Base-by-base conservation (phyloP, 1,284 basidiomycete species). In the Ceraceosorus guamensis region DNA sequence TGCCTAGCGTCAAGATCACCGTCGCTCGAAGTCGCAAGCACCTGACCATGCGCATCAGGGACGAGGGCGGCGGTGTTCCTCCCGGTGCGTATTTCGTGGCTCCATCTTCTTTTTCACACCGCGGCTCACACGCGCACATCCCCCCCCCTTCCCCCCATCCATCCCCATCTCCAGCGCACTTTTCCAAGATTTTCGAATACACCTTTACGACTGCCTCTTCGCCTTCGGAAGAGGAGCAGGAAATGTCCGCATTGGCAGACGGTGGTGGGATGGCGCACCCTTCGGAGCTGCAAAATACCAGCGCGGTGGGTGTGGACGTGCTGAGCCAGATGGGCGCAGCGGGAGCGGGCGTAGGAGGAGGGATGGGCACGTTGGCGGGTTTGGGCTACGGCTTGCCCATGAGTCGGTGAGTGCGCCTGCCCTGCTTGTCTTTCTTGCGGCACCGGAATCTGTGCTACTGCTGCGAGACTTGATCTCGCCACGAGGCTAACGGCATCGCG, bases 161-260 rank as follows among this genome's bases (percentile, higher is more conserved):
- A 24, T 24, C 2, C 24, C 24, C 24, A 3, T 41, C 39, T 11
- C 16, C 39, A 41, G 39, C 81, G 6, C 84, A 90, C 71, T 83
- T 91, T 79, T 79, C 82, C 14, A 82, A 84, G 51, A 87, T 92
- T 56, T 92, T 91, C 76, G 88, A 87, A 24, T 92, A 92, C 73
- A 88, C 89, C 5, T 92, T 91, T 75, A 91, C 89, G 2, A 91
- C 89, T 3, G 87, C 80, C 0, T 51, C 58, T 3, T 77, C 79
- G 34, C 73, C 71, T 88, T 91, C 71, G 86, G 86, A 37, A 78
- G 81, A 53, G 80, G 83, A 63, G 31, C 52, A 57, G 1, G 46
- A n/a, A 31, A 43, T 41, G 4, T 78, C 4, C 84, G 83, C 37
- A 86, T 85, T 0, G 85, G 86, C 11, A 85, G 88, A 68, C 83